Evolutionary conservation across 2,329 filamentous ascomycete species (phyloP), one percentile per base, ranked within the genome.

Genomic region (Penicillium thymicola): DNA sequence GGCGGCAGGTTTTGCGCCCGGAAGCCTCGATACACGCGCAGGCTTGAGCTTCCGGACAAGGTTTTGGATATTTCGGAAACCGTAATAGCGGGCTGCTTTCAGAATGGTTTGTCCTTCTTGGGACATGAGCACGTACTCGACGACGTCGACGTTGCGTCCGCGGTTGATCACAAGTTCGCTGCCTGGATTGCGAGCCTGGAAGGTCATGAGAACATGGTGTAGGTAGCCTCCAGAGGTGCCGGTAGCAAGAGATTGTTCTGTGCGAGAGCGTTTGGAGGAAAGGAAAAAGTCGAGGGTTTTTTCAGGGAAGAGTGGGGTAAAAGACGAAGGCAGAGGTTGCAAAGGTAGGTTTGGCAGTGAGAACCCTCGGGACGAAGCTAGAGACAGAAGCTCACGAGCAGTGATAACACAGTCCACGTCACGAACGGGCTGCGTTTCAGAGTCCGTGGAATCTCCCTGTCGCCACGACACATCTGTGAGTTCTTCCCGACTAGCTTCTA

Each of bases 401-500:
- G 94, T 99, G 72, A 99, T 97, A 43, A 99, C 94, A 74, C 93
- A 97, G 77, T 99, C 94, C 46, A 97, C 92, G 69, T 99, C 94
- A 55, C 94, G 84, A 27, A 94, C 82, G 1, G 81, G 78, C 4
- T 68, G 51, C 14, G 64, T 46, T 76, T 79, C 51, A 76, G 77
- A 59, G n/a, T 66, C 45, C 11, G 50, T 30, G 6, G 23, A 27
- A 74, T 78, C 57, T 3, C 49, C 37, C 8, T 57, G 51, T 59
- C 68, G 69, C 92, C 92, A 97, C 16, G 85, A 84, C 7, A 82
- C 77, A 70, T 93, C 89, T 0, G 92, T 97, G 38, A 99, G 83
- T 74, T 99, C 94, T 72, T 92, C 88, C 51, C 94, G 87, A 65
- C 92, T 96, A 7, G 94, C 94, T 76, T 99, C 94, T 28, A 99